Evolutionary conservation across 1,284 basidiomycete genomes (phyloP).

Genomic region (Macrocybe sp.): DNA sequence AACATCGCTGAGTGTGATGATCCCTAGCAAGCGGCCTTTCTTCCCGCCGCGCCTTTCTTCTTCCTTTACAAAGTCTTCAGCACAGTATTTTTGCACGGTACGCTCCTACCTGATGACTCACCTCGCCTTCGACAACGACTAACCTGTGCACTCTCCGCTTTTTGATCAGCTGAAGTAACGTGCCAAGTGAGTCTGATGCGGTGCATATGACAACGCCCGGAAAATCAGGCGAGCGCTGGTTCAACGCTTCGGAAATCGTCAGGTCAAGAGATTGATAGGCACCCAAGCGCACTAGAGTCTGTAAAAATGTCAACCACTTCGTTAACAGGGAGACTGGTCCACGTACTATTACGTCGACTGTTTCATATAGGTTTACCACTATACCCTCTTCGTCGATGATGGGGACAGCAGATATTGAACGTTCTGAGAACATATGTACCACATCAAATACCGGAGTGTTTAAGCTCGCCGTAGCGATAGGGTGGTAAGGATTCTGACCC

Average conservation of each 20-base stretch:
- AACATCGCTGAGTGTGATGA: slow-evolving; percentile 91
- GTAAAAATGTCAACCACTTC: slow-evolving; percentile 9
- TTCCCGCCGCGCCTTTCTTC: slow-evolving; percentile 72
- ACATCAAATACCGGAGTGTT: slow-evolving; percentile 96
- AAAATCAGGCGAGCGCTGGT: slow-evolving; percentile 89
- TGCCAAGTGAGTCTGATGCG: slow-evolving; percentile 90
- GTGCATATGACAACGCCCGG: slow-evolving; percentile 96
- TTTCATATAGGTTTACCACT: slow-evolving; percentile 97
- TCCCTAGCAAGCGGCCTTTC: slow-evolving; percentile 82
- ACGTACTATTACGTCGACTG: slow-evolving; percentile 96
- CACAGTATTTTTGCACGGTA: neutral
- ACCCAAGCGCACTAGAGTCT: slow-evolving; percentile 94
- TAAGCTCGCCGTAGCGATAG: slow-evolving; percentile 90
- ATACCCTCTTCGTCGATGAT: slow-evolving; percentile 92
- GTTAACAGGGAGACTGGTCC: slow-evolving; percentile 6
- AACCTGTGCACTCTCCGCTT: slow-evolving; percentile 91
- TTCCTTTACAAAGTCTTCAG: slow-evolving; percentile 41
- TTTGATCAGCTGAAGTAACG: slow-evolving; percentile 88
- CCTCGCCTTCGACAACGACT: slow-evolving; percentile 88
- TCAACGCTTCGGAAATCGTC: slow-evolving; percentile 92
- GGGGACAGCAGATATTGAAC: slow-evolving; percentile 94
- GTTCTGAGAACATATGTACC: slow-evolving; percentile 97
- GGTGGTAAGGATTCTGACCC: slow-evolving; percentile 71
- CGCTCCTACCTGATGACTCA: slow-evolving; percentile 22
- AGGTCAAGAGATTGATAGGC: slow-evolving; percentile 93